Conservation (phyloP, 371 early-diverging fungal species). For the Zychaea mexicana region DNA sequence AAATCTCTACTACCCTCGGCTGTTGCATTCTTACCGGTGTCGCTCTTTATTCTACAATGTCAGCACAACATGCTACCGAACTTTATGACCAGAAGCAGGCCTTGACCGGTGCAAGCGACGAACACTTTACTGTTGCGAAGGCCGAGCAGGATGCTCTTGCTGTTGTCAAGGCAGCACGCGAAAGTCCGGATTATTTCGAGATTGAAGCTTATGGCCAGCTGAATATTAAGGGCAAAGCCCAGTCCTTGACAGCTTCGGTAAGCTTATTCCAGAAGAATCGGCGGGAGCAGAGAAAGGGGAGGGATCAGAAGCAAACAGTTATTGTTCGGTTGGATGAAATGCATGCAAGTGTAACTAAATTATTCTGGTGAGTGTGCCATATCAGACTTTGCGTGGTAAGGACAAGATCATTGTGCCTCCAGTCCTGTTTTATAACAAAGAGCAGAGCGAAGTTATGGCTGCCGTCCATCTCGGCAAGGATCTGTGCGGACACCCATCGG, state of each 20-base stretch:
- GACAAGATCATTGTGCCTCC: constrained; percentile 39
- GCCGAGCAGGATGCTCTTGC: constrained; percentile 28
- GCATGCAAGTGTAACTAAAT: background rate
- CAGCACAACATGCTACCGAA: constrained; percentile 22
- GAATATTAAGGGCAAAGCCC: constrained; percentile 20
- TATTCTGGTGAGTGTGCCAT: background rate
- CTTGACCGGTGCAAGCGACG: constrained; percentile 7
- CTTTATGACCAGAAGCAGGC: constrained; percentile 21
- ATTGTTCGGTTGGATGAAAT: background rate
- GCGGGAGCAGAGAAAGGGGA: too few species aligned
- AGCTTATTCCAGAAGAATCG: background rate
- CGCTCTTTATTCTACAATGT: constrained; percentile 16
- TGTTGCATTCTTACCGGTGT: constrained; percentile 11
- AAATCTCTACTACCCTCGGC: background rate
- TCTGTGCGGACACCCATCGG: constrained; percentile 62
- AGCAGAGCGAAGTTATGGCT: constrained; percentile 29
- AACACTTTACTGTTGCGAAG: constrained; percentile 2
- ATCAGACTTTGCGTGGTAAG: constrained; percentile 41
- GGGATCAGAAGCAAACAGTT: too few species aligned
- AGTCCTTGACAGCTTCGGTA: constrained; percentile 41
- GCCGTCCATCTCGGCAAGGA: constrained; percentile 45
- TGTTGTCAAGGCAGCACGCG: constrained; percentile 30
- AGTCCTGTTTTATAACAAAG: constrained; percentile 39
- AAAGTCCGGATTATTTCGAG: constrained; percentile 29
- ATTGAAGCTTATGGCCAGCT: constrained; percentile 33